Conservation (phyloP, 192 early-diverging fungal species). For the Linnemannia zychae region DNA sequence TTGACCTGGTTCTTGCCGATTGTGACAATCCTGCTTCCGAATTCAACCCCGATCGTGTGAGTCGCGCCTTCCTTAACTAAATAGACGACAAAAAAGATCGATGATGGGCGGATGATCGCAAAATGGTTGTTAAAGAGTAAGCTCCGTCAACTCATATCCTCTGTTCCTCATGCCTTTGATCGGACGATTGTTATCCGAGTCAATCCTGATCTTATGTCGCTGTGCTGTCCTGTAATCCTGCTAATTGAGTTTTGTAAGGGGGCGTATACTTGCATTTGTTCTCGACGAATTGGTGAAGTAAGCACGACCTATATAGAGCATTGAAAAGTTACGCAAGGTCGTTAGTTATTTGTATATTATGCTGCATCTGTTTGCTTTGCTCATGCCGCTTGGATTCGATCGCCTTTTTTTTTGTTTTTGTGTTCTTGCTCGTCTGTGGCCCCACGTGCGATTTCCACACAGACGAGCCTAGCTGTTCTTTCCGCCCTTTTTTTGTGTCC, state of each 20-base stretch:
- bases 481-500: background rate
- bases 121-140: background rate
- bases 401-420: background rate
- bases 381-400: background rate
- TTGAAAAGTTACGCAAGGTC: slow-evolving; percentile 4
- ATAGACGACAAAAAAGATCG: slow-evolving; percentile 16
- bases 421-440: background rate
- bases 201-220: background rate
- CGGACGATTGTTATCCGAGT: background rate
- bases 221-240: background rate
- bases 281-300: slow-evolving; percentile 71
- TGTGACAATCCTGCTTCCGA: slow-evolving; percentile 79
- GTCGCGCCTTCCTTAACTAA: slow-evolving; percentile 70
- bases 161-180: background rate
- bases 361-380: background rate
- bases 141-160: background rate
- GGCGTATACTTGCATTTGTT: slow-evolving; percentile 60
- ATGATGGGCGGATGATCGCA: background rate
- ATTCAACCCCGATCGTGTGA: slow-evolving; percentile 87
- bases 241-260: background rate
- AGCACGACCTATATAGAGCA: slow-evolving; percentile 61
- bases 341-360: background rate
- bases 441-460: background rate
- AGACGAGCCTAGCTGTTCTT: background rate
- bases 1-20: slow-evolving; percentile 77